These are phyloP conservation scores for Tuber melanosporum DNA, from an alignment of 495 filamentous ascomycete species.

Conservation along the genomic window DNA sequence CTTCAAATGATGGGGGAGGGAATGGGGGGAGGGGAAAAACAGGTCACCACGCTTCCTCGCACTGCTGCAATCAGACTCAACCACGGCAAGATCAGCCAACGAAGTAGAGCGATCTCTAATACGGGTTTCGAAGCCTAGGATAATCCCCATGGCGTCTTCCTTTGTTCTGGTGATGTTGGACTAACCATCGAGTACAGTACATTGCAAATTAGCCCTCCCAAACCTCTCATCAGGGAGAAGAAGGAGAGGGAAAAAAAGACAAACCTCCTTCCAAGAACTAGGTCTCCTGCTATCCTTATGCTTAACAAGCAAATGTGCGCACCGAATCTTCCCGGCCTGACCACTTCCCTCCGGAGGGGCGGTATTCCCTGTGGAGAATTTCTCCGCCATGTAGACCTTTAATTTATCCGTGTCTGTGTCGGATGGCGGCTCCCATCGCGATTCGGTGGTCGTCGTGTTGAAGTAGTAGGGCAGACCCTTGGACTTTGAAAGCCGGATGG, in stretches of 20 bases:
- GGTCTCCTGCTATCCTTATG: constrained; percentile 79
- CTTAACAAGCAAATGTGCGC: constrained; percentile 86
- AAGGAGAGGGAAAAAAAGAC: constrained; percentile 9
- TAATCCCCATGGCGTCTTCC: constrained; percentile 72
- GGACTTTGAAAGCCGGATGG: constrained; percentile 90
- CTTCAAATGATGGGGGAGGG: background rate
- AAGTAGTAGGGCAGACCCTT: constrained; percentile 99
- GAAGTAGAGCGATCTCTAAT: constrained; percentile 62
- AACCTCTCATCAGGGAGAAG: background rate
- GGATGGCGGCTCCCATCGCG: constrained; percentile 85
- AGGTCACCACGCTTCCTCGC: constrained; percentile 89
- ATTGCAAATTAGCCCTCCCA: constrained; percentile 7
- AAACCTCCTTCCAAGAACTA: constrained; percentile 77
- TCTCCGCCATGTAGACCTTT: constrained; percentile 80
- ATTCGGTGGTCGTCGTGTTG: constrained; percentile 72
- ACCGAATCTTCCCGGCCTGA: constrained; percentile 79
- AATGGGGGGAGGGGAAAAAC: constrained; percentile 46
- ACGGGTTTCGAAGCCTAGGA: constrained; percentile 62
- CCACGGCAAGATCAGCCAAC: constrained; percentile 73
- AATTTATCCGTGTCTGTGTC: constrained; percentile 83
- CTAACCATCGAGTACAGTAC: constrained; percentile 37
- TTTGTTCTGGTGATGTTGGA: constrained; percentile 79
- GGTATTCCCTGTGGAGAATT: constrained; percentile 57
- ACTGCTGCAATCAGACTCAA: constrained; percentile 91
- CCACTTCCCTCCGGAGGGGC: constrained; percentile 48